Percentiles rank a stretch among this genome's conserved stretches.
phyloP scores from a whole-genome alignment of 1,284 basidiomycete species.

The Porogramme epimiltina region DNA sequence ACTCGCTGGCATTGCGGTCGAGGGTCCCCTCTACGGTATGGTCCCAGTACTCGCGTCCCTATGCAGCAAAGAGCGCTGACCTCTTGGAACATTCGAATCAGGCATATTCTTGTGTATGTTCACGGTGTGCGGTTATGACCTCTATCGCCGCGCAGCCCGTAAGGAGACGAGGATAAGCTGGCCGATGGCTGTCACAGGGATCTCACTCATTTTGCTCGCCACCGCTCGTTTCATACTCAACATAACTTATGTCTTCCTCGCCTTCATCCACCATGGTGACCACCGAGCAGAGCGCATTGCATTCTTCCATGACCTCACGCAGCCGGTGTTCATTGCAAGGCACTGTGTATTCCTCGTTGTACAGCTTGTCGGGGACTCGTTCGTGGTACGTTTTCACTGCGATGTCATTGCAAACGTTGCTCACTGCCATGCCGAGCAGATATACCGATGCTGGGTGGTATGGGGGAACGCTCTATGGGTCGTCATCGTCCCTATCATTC shows the following conservation, averaged over 20 bases:
- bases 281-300: constrained; percentile 9
- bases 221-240: constrained; percentile 18
- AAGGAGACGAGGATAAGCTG: constrained; percentile 6
- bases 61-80: too few species aligned
- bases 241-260: constrained; percentile 11
- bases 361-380: constrained; percentile 19
- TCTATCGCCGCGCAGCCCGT: constrained; percentile 3
- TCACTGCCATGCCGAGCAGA: constrained; percentile 4
- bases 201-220: constrained; percentile 17
- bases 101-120: constrained; percentile 19
- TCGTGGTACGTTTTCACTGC: constrained; percentile 14
- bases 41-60: too few species aligned
- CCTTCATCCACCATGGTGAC: not conserved
- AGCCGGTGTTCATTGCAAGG: constrained; percentile 14
- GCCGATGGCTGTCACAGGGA: constrained; percentile 13
- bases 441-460: constrained; percentile 23
- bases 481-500: constrained; percentile 11
- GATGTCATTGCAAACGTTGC: too few species aligned
- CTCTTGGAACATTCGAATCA: too few species aligned
- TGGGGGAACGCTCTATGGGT: constrained; percentile 21
- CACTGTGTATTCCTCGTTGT: constrained; percentile 14
- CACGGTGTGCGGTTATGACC: constrained; percentile 11
- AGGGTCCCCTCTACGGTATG: constrained; percentile 17
- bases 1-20: constrained; percentile 17
- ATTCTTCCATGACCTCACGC: constrained; percentile 16